Percentiles rank a stretch among this genome's conserved stretches.
phyloP scores from a whole-genome alignment of 1,139 yeast genomes.

The Pichia sp. region DNA sequence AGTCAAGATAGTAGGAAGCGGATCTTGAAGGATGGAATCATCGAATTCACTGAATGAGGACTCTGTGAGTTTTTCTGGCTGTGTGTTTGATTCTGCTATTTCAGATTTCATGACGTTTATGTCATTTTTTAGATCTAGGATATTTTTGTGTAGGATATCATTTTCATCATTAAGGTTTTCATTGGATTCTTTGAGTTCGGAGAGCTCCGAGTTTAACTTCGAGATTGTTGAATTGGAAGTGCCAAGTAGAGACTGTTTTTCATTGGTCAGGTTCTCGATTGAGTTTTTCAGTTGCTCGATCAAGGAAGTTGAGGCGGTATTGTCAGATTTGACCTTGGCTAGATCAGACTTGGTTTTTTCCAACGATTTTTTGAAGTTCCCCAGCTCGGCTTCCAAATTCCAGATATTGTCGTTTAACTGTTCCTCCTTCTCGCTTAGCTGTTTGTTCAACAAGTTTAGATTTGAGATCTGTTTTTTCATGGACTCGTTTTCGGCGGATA shows the following conservation, averaged over 20 bases:
- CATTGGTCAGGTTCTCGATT: conserved; percentile 46
- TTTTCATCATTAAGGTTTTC: conserved; percentile 62
- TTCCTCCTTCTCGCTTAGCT: conserved; percentile 37
- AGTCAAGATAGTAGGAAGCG: conserved; percentile 20
- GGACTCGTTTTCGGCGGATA: conserved; percentile 32
- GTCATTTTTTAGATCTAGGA: conserved; percentile 33
- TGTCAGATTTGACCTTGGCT: conserved; percentile 35
- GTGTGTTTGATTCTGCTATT: not conserved
- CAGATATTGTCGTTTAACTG: conserved; percentile 63
- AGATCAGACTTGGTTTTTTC: conserved; percentile 23
- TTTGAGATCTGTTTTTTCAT: conserved; percentile 38
- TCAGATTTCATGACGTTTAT: conserved; percentile 24
- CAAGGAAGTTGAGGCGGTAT: conserved; percentile 23
- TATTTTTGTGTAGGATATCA: conserved; percentile 46
- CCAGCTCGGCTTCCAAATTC: conserved; percentile 48
- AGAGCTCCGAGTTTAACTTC: conserved; percentile 39
- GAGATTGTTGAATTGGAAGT: conserved; percentile 37
- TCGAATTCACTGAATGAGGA: conserved; percentile 23
- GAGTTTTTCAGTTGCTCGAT: conserved; percentile 40
- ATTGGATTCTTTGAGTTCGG: conserved; percentile 46
- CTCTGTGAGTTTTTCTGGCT: conserved; percentile 2
- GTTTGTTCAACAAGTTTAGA: conserved; percentile 32
- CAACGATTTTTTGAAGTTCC: conserved; percentile 17
- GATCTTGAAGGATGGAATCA: conserved; percentile 31
- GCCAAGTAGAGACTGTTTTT: conserved; percentile 38